These are phyloP conservation scores for Wickerhamiella kurtzmanii DNA, from an alignment of 805 yeast species.

Conservation along the genomic window DNA sequence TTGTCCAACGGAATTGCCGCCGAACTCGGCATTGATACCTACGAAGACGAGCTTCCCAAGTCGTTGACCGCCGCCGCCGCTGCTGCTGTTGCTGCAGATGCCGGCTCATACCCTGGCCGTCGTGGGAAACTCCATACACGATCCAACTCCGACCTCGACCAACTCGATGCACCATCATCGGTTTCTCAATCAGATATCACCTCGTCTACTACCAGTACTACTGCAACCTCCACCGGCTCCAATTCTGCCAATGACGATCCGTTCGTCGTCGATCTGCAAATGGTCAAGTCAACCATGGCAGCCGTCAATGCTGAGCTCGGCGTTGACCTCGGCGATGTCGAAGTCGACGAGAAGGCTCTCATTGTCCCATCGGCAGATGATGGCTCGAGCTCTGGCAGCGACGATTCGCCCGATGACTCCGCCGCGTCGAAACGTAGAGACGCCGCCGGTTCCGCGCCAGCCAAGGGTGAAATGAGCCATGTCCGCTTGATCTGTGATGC, in stretches of 20 bases:
- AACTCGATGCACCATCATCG: too few species aligned
- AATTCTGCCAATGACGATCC: conserved; percentile 2
- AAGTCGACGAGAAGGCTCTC: conserved; percentile 15
- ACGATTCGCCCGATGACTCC: neutral
- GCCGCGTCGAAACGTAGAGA: neutral
- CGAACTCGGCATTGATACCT: neutral
- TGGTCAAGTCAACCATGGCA: conserved; percentile 15
- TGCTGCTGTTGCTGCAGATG: too few species aligned
- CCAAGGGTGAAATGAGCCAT: conserved; percentile 29
- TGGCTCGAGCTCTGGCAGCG: neutral
- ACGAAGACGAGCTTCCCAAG: neutral
- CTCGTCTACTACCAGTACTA: too few species aligned
- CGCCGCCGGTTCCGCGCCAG: conserved; percentile 2
- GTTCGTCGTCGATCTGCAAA: conserved; percentile 10
- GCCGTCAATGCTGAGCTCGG: conserved; percentile 17
- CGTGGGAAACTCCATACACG: neutral
- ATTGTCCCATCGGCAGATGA: conserved; percentile 1
- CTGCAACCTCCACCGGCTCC: too few species aligned
- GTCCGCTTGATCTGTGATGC: conserved; percentile 59
- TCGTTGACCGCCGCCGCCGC: neutral
- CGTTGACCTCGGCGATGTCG: conserved; percentile 18
- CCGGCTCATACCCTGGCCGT: too few species aligned
- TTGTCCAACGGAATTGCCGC: neutral
- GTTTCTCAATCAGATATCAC: neutral
- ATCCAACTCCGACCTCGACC: neutral